Base-by-base conservation (phyloP, 169 alveolate species). In the Cyclospora cayetanensis region DNA sequence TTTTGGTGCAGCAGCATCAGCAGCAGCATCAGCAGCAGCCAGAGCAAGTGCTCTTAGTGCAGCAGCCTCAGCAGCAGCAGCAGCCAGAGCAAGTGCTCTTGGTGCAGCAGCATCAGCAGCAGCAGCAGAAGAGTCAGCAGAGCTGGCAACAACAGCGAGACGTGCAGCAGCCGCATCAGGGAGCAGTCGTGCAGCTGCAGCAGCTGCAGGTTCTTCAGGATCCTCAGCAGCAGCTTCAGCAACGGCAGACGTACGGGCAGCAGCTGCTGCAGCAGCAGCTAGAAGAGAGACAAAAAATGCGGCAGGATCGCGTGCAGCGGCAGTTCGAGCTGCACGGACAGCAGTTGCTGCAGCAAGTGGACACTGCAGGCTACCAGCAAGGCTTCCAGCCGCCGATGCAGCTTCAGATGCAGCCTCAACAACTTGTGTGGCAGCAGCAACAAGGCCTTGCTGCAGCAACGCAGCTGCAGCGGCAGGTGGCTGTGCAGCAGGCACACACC, bases 21-120 rank as follows among this genome's bases (percentile, higher is more conserved):
- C 80, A 68, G 50, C 80, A 68, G 52, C 80, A 31, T 42, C 80
- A 68, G 80, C 80, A 68, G 25, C 43, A 68, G 55, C 55, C 7
- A 15, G 22, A 7, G 55, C 55, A 27, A 41, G 18, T 31, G 11
- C 15, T 46, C 22, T 9, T 9, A 7, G 55, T 15, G 55, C 55
- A 46, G 15, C 22, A 7, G 7, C 55, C n/a, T n/a, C n/a, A n/a
- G n/a, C n/a, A n/a, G n/a, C n/a, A n/a, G 76, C 76, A 65, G 12
- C 76, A 15, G 1, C 76, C n/a, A 41, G 76, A n/a, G 2, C 18
- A 4, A 7, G 5, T 31, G 4, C 12, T 31, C 35, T 55, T n/a
- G n/a, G n/a, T n/a, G n/a, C 74, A 63, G 50, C 52, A 31, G 43
- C 80, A 68, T 29, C 80, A 68, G 50, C 80, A 68, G 52, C 80